phyloP scores from a whole-genome alignment of 441 rosid species.

The Breynia disticha region DNA sequence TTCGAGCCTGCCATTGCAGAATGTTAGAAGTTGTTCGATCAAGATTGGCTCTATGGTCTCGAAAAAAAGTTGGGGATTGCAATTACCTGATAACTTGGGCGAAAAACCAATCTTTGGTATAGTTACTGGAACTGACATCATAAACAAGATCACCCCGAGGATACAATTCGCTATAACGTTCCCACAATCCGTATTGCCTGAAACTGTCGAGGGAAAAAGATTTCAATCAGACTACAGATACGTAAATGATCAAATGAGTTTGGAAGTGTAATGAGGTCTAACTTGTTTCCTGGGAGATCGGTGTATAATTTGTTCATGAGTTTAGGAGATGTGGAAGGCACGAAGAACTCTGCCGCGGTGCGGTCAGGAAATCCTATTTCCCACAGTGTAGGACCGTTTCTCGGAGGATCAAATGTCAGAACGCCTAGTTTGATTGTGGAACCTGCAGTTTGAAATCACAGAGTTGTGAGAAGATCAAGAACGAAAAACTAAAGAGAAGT shows the following conservation, averaged over 20 bases:
- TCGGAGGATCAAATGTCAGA: slow-evolving; percentile 53
- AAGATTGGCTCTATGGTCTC: neutral
- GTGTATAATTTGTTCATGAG: slow-evolving; percentile 48
- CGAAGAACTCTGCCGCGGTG: slow-evolving; percentile 60
- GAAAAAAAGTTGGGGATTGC: slow-evolving; percentile 19
- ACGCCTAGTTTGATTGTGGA: slow-evolving; percentile 39
- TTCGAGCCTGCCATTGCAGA: slow-evolving; percentile 19
- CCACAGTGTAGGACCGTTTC: slow-evolving; percentile 86
- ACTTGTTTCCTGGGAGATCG: slow-evolving; percentile 56
- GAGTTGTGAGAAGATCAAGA: neutral
- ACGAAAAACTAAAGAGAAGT: neutral
- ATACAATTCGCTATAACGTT: slow-evolving; percentile 46
- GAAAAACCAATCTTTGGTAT: slow-evolving; percentile 44
- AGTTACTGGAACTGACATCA: slow-evolving; percentile 32
- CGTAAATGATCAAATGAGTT: neutral
- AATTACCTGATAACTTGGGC: slow-evolving; percentile 59
- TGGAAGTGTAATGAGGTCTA: neutral
- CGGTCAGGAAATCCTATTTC: slow-evolving; percentile 80
- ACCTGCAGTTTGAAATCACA: slow-evolving; percentile 26
- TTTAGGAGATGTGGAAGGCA: slow-evolving; percentile 54
- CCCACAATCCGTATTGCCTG: slow-evolving; percentile 74
- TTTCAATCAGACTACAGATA: neutral
- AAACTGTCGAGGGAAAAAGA: slow-evolving; percentile 22
- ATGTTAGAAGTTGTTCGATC: slow-evolving; percentile 38
- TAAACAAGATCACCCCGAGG: slow-evolving; percentile 40